Base-by-base conservation (phyloP, 2,329 filamentous ascomycete species). In the Sporothrix inflata region DNA sequence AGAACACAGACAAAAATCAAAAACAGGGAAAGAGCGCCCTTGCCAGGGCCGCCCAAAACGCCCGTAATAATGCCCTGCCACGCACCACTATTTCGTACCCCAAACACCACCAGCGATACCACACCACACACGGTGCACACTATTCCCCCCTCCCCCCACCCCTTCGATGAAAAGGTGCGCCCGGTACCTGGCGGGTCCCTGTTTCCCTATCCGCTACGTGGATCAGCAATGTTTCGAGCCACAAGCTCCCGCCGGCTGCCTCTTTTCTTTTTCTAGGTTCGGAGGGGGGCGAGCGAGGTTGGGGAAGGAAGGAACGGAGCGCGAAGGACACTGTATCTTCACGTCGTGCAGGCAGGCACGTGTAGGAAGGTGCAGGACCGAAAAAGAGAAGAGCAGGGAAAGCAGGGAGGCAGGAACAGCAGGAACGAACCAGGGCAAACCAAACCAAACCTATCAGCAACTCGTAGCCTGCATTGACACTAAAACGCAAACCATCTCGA, bases 221-320 rank as follows among this genome's bases (percentile, higher is more conserved):
- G 47, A 40, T 53, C 47, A 38, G 65, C 27, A 16, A 34, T 30
- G 65, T 68, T 68, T 68, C 65, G 45, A 53, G 24, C 27, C 42
- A 38, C 65, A 68, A 68, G 16, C 65, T 53, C 19, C 45, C 19
- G 21, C 65, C 47, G 65, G 45, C 65, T 68, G 65, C 65, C 65
- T 68, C 65, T 40, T 68, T 51, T 16, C 42, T 66, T 9, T 66
- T 66, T 66, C 45, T 30, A 40, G 40, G 42, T 24, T 42, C n/a
- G 57, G 57, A 24, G 57, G 27, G 5, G 16, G 14, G 14, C 12
- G 19, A 11, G 4, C n/a, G n/a, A 0, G n/a, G 45, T n/a, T 11
- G 61, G 61, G 45, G 27, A 65, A 49, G 47, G 63, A 67, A 67
- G 40, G 47, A 38, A 42, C 34, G 51, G 16, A 30, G 68, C 9